These are phyloP conservation scores for Hamamelis virginiana DNA, from an alignment of 164 flowering plant genomes.

Conservation along the genomic window DNA sequence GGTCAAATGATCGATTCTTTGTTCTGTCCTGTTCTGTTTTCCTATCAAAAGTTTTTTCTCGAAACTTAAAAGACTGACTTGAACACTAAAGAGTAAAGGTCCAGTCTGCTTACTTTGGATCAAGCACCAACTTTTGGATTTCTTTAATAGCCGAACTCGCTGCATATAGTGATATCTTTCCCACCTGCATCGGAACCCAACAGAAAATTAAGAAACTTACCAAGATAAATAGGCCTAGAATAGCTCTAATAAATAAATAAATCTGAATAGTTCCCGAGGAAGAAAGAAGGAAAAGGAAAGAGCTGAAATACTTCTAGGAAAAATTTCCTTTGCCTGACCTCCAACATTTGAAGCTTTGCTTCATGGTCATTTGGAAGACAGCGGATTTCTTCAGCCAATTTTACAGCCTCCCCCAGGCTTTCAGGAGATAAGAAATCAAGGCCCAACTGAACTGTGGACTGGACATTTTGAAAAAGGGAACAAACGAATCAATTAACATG, in stretches of 20 bases:
- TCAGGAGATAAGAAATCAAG: conserved; percentile 94
- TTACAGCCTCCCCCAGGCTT: conserved; percentile 69
- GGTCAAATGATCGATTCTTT: too few species aligned
- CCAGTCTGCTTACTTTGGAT: conserved; percentile 65
- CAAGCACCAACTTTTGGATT: conserved; percentile 87
- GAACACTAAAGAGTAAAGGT: background rate
- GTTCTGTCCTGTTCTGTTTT: too few species aligned
- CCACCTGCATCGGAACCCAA: conserved; percentile 58
- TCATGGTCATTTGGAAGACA: conserved; percentile 86
- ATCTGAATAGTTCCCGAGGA: background rate
- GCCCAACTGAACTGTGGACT: conserved; percentile 87
- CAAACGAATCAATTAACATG: conserved; percentile 5
- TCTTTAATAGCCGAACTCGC: conserved; percentile 95
- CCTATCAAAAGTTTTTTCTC: too few species aligned
- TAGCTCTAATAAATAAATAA: background rate
- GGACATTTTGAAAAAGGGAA: conserved; percentile 17
- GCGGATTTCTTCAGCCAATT: conserved; percentile 77
- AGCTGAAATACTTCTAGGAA: conserved; percentile 3
- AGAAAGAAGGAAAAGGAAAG: conserved; percentile 4
- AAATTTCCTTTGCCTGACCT: conserved; percentile 45
- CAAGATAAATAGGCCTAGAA: background rate
- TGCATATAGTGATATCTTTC: conserved; percentile 88
- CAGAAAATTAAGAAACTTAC: background rate
- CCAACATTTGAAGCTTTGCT: conserved; percentile 73
- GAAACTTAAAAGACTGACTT: too few species aligned